Percentiles rank a stretch among this genome's conserved stretches.
These are phyloP conservation scores for Barbarea vulgaris DNA, from an alignment of 345 rosid species.

Conservation along the genomic window DNA sequence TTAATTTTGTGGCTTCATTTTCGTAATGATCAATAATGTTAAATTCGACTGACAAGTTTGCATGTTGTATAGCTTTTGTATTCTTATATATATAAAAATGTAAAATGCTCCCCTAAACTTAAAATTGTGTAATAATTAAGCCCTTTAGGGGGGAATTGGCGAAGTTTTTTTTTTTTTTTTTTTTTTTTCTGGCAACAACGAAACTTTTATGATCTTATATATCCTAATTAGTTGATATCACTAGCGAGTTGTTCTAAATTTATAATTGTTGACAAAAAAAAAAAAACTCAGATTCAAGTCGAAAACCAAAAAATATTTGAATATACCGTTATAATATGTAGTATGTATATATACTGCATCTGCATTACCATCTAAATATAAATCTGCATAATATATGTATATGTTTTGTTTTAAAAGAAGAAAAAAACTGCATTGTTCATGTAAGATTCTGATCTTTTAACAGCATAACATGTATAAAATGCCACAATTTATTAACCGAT, in stretches of 20 bases:
- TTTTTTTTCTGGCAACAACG: too few relatives aligned
- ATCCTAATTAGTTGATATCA: background rate
- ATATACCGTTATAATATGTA: too few relatives aligned
- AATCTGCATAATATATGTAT: background rate
- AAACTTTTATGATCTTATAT: background rate
- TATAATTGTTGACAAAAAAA: too few relatives aligned
- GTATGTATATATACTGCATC: too few relatives aligned
- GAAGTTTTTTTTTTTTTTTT: too few relatives aligned
- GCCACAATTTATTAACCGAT: background rate
- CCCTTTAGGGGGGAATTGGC: background rate
- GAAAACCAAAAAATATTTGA: background rate
- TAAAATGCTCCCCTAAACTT: background rate
- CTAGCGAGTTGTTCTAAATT: background rate
- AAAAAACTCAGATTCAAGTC: background rate
- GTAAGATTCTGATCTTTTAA: conserved; percentile 1
- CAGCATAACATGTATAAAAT: background rate
- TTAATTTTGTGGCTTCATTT: too few relatives aligned
- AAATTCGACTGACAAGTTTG: background rate
- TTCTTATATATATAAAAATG: background rate
- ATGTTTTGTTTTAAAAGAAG: background rate
- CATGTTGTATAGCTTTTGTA: background rate
- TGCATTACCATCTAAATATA: too few relatives aligned
- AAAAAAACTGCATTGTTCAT: background rate
- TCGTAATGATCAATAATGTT: too few relatives aligned
- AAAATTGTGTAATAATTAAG: background rate